phyloP scores from a whole-genome alignment of 257 asterid genomes.

The Nicotiana paniculata region DNA sequence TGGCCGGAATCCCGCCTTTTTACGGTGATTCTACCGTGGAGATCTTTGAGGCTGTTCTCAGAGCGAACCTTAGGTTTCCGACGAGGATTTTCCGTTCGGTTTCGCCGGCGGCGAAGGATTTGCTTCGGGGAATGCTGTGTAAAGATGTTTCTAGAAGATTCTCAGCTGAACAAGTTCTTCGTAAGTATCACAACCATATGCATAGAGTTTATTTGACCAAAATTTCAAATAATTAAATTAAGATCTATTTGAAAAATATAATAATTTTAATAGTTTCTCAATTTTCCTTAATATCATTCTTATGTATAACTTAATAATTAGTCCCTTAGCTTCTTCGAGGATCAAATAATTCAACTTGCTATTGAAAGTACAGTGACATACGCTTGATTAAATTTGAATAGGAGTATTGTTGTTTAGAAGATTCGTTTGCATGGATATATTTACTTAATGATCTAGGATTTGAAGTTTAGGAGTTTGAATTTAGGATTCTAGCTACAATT shows the following conservation, averaged over 20 bases:
- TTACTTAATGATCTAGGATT: too few species aligned
- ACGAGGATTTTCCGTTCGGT: constrained; percentile 16
- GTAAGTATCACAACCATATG: constrained; percentile 15
- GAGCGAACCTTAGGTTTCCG: constrained; percentile 34
- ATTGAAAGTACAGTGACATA: neutral
- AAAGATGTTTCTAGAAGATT: constrained; percentile 32
- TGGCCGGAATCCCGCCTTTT: constrained; percentile 37
- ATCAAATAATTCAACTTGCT: neutral
- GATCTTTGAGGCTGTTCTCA: constrained; percentile 28
- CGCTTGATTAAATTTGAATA: too few species aligned
- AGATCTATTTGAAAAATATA: neutral
- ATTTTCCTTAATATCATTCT: too few species aligned
- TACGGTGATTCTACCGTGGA: constrained; percentile 25
- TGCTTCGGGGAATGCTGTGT: constrained; percentile 30
- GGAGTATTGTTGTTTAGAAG: neutral
- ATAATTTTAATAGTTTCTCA: too few species aligned
- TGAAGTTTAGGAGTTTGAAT: too few species aligned
- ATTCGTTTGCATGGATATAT: too few species aligned
- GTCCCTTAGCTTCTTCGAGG: neutral
- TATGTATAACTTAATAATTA: too few species aligned
- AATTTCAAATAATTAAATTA: neutral
- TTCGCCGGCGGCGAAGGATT: constrained; percentile 28
- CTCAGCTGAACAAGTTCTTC: constrained; percentile 30
- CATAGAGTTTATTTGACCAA: neutral
- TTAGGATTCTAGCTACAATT: too few species aligned